phyloP scores from a whole-genome alignment of 1,284 basidiomycete genomes.

The Sporisorium iseilematis-ciliati region DNA sequence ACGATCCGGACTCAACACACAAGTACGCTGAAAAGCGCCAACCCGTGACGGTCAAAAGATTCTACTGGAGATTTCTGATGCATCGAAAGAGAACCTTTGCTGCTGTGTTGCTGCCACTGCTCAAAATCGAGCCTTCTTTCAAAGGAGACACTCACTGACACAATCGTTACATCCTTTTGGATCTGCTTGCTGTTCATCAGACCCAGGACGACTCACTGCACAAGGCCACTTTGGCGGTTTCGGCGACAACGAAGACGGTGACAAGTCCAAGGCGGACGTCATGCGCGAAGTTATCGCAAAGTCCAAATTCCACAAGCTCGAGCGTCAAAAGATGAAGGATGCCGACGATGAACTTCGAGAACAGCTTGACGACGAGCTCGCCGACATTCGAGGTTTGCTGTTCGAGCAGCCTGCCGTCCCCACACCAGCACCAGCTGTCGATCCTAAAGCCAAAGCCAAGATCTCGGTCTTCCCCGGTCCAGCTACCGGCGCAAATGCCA shows the following conservation, averaged over 20 bases:
- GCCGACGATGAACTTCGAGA: conserved; percentile 87
- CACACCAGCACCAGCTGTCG: conserved; percentile 29
- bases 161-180: background rate
- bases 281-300: conserved; percentile 99
- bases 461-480: conserved; percentile 38
- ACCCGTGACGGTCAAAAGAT: conserved; percentile 61
- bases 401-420: conserved; percentile 43
- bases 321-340: conserved; percentile 87
- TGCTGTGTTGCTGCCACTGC: conserved; percentile 2
- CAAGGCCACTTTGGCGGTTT: conserved; percentile 83
- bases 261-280: conserved; percentile 84
- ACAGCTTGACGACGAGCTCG: conserved; percentile 89
- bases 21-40: conserved; percentile 56
- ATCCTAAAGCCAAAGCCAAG: conserved; percentile 38
- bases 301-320: conserved; percentile 83
- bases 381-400: conserved; percentile 83
- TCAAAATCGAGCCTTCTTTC: background rate
- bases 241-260: conserved; percentile 75
- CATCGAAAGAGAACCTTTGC: conserved; percentile 4
- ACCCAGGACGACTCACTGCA: conserved; percentile 41
- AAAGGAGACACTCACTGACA: conserved; percentile 11
- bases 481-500: conserved; percentile 33
- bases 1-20: conserved; percentile 53
- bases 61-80: conserved; percentile 70
- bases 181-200: conserved; percentile 10